Conservation (phyloP, 345 rosid genomes). For the Ceriops tagal region DNA sequence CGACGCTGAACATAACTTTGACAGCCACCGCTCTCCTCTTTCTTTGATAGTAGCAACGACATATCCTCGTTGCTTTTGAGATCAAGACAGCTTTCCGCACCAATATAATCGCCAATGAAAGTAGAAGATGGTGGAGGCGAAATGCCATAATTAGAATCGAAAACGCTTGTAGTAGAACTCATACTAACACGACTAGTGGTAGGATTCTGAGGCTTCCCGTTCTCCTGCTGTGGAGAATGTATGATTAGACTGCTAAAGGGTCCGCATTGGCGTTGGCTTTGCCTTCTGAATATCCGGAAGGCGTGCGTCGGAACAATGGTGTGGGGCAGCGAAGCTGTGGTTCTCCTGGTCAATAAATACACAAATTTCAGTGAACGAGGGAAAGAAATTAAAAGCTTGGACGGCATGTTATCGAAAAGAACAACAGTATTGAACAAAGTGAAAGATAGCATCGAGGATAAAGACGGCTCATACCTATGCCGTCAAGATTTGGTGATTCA, state of each 20-base stretch:
- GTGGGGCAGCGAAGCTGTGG: background rate
- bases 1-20: background rate
- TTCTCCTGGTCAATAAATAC: background rate
- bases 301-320: background rate
- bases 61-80: constrained; percentile 27
- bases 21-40: background rate
- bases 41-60: background rate
- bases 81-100: constrained; percentile 75
- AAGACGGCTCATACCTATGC: constrained; percentile 38
- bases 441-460: constrained; percentile 12
- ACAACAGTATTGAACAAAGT: constrained; percentile 22
- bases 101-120: constrained; percentile 64
- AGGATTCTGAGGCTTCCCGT: background rate
- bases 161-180: background rate
- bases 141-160: constrained; percentile 22
- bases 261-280: constrained; percentile 13
- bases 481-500: constrained; percentile 23
- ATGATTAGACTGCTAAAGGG: constrained; percentile 10
- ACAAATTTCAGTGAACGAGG: background rate
- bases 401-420: constrained; percentile 17
- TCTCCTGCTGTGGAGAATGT: constrained; percentile 10
- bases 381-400: too few relatives aligned
- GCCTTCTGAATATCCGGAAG: background rate
- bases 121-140: constrained; percentile 32
- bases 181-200: background rate